Conservation (phyloP, 2,329 filamentous ascomycete genomes). For the Fusarium sp. region DNA sequence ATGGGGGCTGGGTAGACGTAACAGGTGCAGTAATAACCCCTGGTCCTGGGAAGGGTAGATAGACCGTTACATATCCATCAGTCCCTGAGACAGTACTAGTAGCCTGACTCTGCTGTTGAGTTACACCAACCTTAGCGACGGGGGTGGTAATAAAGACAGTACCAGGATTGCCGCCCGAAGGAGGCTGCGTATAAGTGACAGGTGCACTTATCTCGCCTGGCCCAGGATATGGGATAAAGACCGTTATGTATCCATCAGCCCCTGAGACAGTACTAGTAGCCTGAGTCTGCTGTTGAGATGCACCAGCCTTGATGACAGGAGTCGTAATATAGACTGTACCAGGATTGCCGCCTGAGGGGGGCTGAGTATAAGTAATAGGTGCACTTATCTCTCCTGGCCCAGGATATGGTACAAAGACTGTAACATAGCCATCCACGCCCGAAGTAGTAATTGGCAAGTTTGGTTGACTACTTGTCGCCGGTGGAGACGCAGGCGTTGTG, state of each 20-base stretch:
- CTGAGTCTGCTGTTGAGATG: constrained; percentile 1
- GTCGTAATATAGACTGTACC: constrained; percentile 23
- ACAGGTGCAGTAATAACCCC: constrained; percentile 15
- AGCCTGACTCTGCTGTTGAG: constrained; percentile 2
- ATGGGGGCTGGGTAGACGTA: background rate
- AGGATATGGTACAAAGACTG: constrained; percentile 21
- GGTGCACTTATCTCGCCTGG: constrained; percentile 22
- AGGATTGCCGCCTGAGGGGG: constrained; percentile 7
- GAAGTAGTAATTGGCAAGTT: constrained; percentile 19
- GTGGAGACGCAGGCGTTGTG: constrained; percentile 7
- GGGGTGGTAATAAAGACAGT: constrained; percentile 21
- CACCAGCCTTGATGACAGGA: background rate
- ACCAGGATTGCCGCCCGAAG: constrained; percentile 8
- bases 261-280: constrained; percentile 5
- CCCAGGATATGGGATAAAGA: constrained; percentile 23
- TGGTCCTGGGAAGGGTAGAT: constrained; percentile 1
- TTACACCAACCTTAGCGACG: background rate
- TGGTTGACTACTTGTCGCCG: background rate
- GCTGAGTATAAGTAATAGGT: constrained; percentile 15
- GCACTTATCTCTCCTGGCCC: constrained; percentile 25
- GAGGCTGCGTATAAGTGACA: constrained; percentile 13
- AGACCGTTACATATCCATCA: constrained; percentile 26
- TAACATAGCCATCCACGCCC: constrained; percentile 20
- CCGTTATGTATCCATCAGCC: constrained; percentile 9
- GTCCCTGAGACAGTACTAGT: background rate